Percentiles rank a stretch among this genome's conserved stretches.
These are phyloP conservation scores for Pharus latifolius DNA, from an alignment of 176 grass and related monocot species.

Conservation along the genomic window DNA sequence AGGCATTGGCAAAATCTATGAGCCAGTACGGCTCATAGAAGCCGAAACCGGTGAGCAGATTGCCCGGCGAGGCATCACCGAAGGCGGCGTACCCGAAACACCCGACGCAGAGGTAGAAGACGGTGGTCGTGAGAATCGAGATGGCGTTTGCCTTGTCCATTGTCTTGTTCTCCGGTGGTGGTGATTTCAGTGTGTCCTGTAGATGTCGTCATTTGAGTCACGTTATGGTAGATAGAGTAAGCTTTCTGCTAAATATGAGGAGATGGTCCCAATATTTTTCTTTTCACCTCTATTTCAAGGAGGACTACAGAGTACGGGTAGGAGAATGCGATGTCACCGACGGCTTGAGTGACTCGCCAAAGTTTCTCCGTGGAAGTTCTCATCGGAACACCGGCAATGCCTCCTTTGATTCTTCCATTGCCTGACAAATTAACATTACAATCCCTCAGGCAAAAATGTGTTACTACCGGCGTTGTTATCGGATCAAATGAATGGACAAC, in stretches of 20 bases:
- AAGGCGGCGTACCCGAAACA: constrained; percentile 73
- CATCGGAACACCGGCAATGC: constrained; percentile 20
- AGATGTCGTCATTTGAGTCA: background rate
- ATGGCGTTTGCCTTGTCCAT: constrained; percentile 34
- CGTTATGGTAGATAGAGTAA: background rate
- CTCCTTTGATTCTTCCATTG: constrained; percentile 32
- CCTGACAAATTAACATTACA: constrained; percentile 2
- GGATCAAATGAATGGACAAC: background rate
- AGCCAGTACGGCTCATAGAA: constrained; percentile 79
- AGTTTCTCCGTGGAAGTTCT: constrained; percentile 32
- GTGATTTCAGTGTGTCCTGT: constrained; percentile 46
- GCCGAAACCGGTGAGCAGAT: constrained; percentile 71
- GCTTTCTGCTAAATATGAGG: background rate
- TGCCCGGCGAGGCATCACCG: constrained; percentile 48
- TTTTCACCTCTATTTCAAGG: constrained; percentile 44
- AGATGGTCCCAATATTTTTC: background rate
- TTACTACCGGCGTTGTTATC: too few relatives aligned
- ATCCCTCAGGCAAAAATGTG: too few relatives aligned
- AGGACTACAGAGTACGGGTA: constrained; percentile 50
- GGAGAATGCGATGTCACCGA: constrained; percentile 52
- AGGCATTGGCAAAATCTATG: constrained; percentile 65
- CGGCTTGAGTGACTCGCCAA: constrained; percentile 38
- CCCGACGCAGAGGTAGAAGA: constrained; percentile 57
- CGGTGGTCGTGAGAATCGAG: constrained; percentile 28
- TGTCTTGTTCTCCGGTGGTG: constrained; percentile 40